Evolutionary conservation across 2,329 filamentous ascomycete genomes (phyloP), one percentile per base, ranked within the genome.

Genomic region (Hymenoscyphus salicellus): DNA sequence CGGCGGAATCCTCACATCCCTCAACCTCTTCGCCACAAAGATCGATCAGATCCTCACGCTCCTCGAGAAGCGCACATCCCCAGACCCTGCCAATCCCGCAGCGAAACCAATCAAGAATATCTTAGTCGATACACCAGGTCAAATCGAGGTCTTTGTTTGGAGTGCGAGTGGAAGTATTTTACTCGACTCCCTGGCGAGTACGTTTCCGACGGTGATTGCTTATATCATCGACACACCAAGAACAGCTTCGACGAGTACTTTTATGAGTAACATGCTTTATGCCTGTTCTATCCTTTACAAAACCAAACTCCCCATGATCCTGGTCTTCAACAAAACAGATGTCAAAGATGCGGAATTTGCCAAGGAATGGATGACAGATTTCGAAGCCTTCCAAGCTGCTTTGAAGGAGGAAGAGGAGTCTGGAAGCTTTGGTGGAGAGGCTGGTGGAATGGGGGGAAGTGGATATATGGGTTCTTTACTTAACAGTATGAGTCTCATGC

Each of bases 261-360:
- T 99, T 79, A 99, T 99, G 95, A 96, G 91, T 77, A 99, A 99
- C 79, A 99, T 99, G 95, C 88, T 99, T 55, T 99, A 99, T 78
- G 95, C 95, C 26, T 98, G 95, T 83, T 96, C 91, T 66, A 99
- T 99, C 69, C 85, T 99, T 17, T 99, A 99, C 85, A 98, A 98
- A 82, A 98, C 94, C 1, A 97, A 96, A 77, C 83, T 99, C 0
- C 95, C 95, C 28, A 99, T 99, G 95, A 96, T 99, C 62, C 81
- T 99, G 7, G 95, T 99, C 11, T 98, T 99, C 83, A 99, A 99
- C 83, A 99, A 99, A 81, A 97, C 93, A 0, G 95, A 99, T 74
- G 92, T 96, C 52, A 92, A 96, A 77, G 90, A 96, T 73, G 92
- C 93, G 0, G 85, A 86, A 30, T 97, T 97, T 74, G 95, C 93